Base-by-base conservation (phyloP, 345 rosid genomes). In the Hibiscus syriacus region DNA sequence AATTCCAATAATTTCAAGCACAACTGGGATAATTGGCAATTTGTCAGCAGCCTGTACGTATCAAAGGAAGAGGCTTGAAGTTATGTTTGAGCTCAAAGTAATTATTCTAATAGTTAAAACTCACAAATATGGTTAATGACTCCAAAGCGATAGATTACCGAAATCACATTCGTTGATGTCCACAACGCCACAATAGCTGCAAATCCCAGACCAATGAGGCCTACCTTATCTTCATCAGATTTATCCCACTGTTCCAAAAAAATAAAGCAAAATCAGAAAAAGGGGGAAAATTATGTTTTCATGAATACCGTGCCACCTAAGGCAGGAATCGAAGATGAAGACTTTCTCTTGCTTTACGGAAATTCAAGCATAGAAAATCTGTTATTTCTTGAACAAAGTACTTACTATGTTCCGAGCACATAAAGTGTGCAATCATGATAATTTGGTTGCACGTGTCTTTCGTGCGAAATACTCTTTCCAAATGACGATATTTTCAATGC, bases 161-260 rank as follows among this genome's bases (percentile, higher is more conserved):
- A 67, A 69, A 86, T 48, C 41, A 93, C 78, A 58, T 84, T 90
- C 1, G 76, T n/a, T 39, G 98, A 86, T 16, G 94, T 82, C 97
- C 99, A 93, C 7, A 90, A 11, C 49, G 81, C 88, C 23, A 78
- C 92, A 57, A 89, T 59, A 3, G 79, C 87, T 27, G 96, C 86
- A 78, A 93, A 90, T 6, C 95, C 84, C 74, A 93, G 80, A 62
- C 99, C 97, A 29, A 85, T 61, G 48, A 93, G 73, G 63, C 82
- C 96, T 67, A 87, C 20, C 48, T 94, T 80, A 71, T 90, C 98
- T 87, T 93, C 97, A 63, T 93, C 97, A 36, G 39, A 36, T 0
- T 76, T 80, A 64, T 80, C 84, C 62, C 65, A 36, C 65, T 60
- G 65, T 20, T 59, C 48, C 30, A 60, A 20, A 39, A 17, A 60